Evolutionary conservation across 2,329 filamentous ascomycete species (phyloP).

Genomic region (Juglanconis oblonga): DNA sequence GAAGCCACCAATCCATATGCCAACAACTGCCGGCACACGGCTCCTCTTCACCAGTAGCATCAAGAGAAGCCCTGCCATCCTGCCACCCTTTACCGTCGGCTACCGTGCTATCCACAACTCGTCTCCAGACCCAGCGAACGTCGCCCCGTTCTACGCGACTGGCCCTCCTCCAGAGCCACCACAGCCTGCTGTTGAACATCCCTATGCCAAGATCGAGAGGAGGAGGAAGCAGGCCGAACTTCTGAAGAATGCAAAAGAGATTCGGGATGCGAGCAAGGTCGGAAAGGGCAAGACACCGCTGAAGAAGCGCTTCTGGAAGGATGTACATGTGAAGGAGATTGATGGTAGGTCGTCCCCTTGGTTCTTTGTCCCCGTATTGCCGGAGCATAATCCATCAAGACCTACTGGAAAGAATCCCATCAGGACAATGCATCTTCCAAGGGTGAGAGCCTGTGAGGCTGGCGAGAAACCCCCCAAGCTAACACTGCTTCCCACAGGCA

Average conservation of each 20-base stretch:
- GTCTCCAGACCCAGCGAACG: conserved; percentile 39
- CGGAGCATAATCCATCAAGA: no score
- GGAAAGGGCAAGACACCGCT: conserved; percentile 26
- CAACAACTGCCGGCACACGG: not conserved
- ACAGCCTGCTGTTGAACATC: conserved; percentile 36
- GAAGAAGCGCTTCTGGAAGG: conserved; percentile 83
- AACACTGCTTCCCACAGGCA: conserved; percentile 29
- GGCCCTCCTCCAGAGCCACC: conserved; percentile 60
- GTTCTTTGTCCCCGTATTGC: not conserved
- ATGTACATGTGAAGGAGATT: conserved; percentile 68
- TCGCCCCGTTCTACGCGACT: conserved; percentile 51
- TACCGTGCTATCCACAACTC: conserved; percentile 26
- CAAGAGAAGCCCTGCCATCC: not conserved
- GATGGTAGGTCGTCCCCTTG: conserved; percentile 47
- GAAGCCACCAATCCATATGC: conserved; percentile 9
- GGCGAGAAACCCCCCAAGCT: not conserved
- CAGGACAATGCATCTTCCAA: no score
- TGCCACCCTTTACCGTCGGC: not conserved
- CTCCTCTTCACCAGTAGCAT: not conserved
- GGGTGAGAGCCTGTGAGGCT: no score
- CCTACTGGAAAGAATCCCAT: no score
- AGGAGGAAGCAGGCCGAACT: conserved; percentile 54
- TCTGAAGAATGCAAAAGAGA: conserved; percentile 47
- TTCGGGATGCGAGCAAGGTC: conserved; percentile 31
- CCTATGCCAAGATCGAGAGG: conserved; percentile 43